These are phyloP conservation scores for Strigomonas culicis DNA, from an alignment of 208 protist species.

Conservation along the genomic window DNA sequence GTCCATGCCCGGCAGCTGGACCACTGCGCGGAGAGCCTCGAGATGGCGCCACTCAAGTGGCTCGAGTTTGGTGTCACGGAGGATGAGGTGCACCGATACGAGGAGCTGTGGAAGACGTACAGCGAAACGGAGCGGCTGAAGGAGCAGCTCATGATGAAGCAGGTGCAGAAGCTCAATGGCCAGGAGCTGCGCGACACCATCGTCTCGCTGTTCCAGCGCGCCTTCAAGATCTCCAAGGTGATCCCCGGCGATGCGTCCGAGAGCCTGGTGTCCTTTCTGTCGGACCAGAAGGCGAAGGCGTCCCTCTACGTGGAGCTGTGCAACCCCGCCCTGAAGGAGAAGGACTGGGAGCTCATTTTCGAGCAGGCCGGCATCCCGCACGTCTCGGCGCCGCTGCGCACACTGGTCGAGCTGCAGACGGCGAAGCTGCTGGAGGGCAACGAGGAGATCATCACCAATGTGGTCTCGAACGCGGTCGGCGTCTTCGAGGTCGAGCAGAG, in stretches of 20 bases:
- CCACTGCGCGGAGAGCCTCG: conserved; percentile 58
- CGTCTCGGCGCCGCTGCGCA: conserved; percentile 34
- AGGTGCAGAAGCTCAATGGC: conserved; percentile 60
- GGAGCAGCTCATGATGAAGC: conserved; percentile 32
- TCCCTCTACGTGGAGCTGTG: conserved; percentile 74
- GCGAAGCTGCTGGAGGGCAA: conserved; percentile 39
- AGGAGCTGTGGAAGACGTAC: conserved; percentile 62
- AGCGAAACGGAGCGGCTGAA: conserved; percentile 62
- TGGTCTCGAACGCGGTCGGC: conserved; percentile 83
- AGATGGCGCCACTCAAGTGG: conserved; percentile 65
- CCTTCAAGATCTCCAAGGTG: conserved; percentile 60
- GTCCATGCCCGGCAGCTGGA: conserved; percentile 48
- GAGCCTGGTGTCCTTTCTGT: conserved; percentile 54
- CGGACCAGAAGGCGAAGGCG: conserved; percentile 70
- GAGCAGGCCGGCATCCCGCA: conserved; percentile 33
- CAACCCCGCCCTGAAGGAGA: conserved; percentile 84
- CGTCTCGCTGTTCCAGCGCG: conserved; percentile 52
- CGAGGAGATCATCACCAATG: conserved; percentile 63
- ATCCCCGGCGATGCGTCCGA: conserved; percentile 62
- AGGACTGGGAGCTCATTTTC: conserved; percentile 82
- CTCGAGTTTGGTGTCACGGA: conserved; percentile 62
- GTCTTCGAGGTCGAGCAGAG: conserved; percentile 85
- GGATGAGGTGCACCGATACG: conserved; percentile 58
- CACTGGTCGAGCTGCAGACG: conserved; percentile 37
- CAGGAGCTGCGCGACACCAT: conserved; percentile 64